phyloP scores from a whole-genome alignment of 495 filamentous ascomycete species.

The Articulospora tetracladia region DNA sequence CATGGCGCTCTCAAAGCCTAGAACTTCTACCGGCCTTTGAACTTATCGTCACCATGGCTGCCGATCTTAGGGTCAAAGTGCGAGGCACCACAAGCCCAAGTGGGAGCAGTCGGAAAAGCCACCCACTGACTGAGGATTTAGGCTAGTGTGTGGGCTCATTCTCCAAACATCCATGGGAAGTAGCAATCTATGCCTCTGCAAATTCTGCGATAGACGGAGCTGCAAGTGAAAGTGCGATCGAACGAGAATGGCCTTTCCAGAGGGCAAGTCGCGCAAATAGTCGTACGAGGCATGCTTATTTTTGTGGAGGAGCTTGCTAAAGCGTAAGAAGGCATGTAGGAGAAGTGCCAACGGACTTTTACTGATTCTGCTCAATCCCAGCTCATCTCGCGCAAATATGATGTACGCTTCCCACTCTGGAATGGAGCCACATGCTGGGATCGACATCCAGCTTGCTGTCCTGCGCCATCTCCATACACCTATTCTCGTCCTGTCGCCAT shows the following conservation, averaged over 20 bases:
- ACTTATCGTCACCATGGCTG: slow-evolving; percentile 1
- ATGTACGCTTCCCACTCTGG: not conserved
- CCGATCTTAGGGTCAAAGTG: not conserved
- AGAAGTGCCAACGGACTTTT: not conserved
- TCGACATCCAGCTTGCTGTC: slow-evolving; percentile 11
- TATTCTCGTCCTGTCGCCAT: slow-evolving; percentile 7
- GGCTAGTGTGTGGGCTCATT: not conserved
- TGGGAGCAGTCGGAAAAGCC: not conserved
- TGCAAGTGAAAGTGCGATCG: too few relatives aligned
- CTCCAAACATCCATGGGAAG: not conserved
- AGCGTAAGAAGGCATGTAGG: not conserved
- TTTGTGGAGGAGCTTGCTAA: too few relatives aligned
- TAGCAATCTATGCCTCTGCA: too few relatives aligned
- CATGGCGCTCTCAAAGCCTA: not conserved
- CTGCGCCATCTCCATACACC: slow-evolving; percentile 11
- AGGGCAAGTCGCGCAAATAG: too few relatives aligned
- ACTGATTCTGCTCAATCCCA: not conserved
- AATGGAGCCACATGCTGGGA: not conserved
- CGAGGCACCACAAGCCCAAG: not conserved
- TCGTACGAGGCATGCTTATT: too few relatives aligned
- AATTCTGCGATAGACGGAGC: too few relatives aligned
- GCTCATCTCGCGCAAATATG: not conserved
- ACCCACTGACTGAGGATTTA: too few relatives aligned
- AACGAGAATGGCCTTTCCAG: too few relatives aligned
- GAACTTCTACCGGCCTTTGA: not conserved